phyloP scores from a whole-genome alignment of 345 rosid genomes.

The Moringa oleifera region DNA sequence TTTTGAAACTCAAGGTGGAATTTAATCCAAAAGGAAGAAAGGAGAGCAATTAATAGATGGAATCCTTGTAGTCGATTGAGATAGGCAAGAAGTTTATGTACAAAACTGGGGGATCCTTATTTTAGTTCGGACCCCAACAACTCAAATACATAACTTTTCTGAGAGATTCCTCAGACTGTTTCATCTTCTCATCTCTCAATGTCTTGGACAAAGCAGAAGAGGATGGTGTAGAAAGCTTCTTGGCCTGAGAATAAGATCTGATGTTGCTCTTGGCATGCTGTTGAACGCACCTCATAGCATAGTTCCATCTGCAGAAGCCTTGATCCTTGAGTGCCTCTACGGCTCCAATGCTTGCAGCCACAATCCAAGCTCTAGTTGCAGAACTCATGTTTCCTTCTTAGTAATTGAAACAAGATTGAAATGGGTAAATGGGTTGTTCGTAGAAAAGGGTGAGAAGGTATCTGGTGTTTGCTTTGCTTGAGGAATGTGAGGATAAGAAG shows the following conservation, averaged over 20 bases:
- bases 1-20: no score
- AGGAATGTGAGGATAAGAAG: background rate
- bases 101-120: background rate
- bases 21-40: no score
- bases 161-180: conserved; percentile 19
- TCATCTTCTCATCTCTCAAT: conserved; percentile 10
- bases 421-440: background rate
- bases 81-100: background rate
- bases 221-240: conserved; percentile 15
- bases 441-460: background rate
- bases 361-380: conserved; percentile 38
- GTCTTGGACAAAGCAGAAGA: conserved; percentile 7
- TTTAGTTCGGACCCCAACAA: conserved; percentile 32
- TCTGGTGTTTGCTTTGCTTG: conserved; percentile 1
- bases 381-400: conserved; percentile 15
- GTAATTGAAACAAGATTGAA: background rate
- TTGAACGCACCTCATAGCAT: conserved; percentile 29
- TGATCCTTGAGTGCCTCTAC: conserved; percentile 52
- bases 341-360: conserved; percentile 46
- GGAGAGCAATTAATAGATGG: background rate
- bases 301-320: conserved; percentile 49
- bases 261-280: conserved; percentile 28
- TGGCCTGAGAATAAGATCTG: conserved; percentile 30
- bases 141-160: conserved; percentile 24
- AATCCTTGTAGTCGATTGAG: background rate